A percentile compares a stretch with the other conserved stretches of the same genome.
phyloP scores from a whole-genome alignment of 768 basidiomycete genomes.

The Suillus decipiens region DNA sequence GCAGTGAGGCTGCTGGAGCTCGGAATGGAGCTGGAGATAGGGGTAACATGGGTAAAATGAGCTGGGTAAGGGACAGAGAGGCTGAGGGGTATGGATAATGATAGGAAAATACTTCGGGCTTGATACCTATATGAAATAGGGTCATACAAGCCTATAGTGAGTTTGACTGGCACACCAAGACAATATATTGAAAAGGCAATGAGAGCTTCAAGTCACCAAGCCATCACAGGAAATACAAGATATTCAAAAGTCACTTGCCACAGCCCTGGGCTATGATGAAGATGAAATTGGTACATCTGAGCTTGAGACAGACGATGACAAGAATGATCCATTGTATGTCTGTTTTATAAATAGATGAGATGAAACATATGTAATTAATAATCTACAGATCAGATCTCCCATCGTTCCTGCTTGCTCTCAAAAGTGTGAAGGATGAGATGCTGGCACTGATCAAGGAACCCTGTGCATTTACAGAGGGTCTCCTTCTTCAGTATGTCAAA shows the following conservation, averaged over 20 bases:
- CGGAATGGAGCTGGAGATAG: no score
- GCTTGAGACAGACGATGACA: background rate
- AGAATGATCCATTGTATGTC: background rate
- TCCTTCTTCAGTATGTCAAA: background rate
- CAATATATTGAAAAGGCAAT: background rate
- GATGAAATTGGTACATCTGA: background rate
- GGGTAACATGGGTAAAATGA: no score
- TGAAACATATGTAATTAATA: background rate
- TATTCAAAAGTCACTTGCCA: background rate
- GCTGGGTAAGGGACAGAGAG: no score
- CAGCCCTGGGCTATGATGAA: background rate
- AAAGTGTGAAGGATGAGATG: background rate
- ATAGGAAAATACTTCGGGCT: no score
- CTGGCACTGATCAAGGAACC: background rate
- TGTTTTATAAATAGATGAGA: background rate
- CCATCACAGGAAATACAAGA: background rate
- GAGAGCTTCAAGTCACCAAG: background rate
- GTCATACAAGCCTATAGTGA: no score
- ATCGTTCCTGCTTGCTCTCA: background rate
- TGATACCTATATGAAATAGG: no score
- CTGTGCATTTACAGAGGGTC: background rate
- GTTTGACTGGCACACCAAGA: no score
- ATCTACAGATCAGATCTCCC: background rate
- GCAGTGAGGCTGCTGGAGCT: no score
- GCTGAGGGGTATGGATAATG: no score